phyloP scores from a whole-genome alignment of 2,329 filamentous ascomycete species.

The Fusarium phyllophilum region DNA sequence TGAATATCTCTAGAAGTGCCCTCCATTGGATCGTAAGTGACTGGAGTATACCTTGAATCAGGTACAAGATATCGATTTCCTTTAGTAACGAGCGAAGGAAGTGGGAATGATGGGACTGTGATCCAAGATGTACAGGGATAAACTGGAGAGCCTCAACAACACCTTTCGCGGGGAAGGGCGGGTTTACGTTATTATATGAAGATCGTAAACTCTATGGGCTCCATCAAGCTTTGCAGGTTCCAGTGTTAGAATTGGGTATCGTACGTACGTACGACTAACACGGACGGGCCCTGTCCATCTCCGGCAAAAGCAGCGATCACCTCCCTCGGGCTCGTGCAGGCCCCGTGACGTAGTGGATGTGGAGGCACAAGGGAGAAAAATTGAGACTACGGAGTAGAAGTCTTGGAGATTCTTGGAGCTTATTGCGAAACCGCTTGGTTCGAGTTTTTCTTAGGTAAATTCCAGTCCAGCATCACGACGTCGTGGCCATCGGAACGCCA shows the following conservation, averaged over 20 bases:
- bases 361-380: slow-evolving; percentile 27
- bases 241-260: slow-evolving; percentile 1
- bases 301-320: slow-evolving; percentile 36
- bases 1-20: slow-evolving; percentile 29
- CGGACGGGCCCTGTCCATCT: slow-evolving; percentile 22
- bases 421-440: slow-evolving; percentile 30
- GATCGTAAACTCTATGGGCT: slow-evolving; percentile 1
- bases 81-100: slow-evolving; percentile 25
- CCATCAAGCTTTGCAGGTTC: slow-evolving; percentile 12
- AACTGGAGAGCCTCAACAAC: slow-evolving; percentile 13
- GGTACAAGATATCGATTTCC: background rate
- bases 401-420: slow-evolving; percentile 24
- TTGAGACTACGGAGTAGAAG: background rate
- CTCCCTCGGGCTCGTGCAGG: slow-evolving; percentile 22
- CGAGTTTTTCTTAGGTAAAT: slow-evolving; percentile 38
- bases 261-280: slow-evolving; percentile 22
- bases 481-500: slow-evolving; percentile 24
- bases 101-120: slow-evolving; percentile 23
- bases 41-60: background rate
- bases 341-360: slow-evolving; percentile 37
- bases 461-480: slow-evolving; percentile 19
- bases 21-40: slow-evolving; percentile 31
- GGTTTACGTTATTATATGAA: slow-evolving; percentile 33
- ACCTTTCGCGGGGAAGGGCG: slow-evolving; percentile 25
- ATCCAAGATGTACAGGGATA: slow-evolving; percentile 17